Conservation (phyloP, 1,284 basidiomycete species). For the Pascua guehoae region DNA sequence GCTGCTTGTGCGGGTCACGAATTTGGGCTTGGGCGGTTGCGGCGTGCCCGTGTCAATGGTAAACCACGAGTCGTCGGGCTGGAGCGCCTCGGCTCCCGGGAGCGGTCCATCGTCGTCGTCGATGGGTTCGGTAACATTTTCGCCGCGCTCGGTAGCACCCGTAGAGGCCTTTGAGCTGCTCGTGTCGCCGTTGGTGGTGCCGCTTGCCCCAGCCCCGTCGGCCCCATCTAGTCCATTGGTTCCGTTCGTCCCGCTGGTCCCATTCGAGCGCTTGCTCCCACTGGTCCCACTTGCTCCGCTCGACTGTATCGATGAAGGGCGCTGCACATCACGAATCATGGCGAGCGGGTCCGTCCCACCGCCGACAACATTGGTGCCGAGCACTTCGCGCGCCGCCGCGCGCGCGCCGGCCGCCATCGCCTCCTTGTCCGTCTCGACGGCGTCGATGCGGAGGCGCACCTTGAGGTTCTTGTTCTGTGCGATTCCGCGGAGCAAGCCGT, state of each 20-base stretch:
- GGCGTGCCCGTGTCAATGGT: slow-evolving; percentile 29
- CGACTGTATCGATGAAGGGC: background rate
- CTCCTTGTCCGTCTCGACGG: slow-evolving; percentile 66
- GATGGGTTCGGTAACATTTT: too few species aligned
- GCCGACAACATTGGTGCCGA: slow-evolving; percentile 18
- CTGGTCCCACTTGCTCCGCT: background rate
- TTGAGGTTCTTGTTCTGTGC: slow-evolving; percentile 64
- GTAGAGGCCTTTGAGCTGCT: too few species aligned
- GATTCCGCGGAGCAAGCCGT: slow-evolving; percentile 75
- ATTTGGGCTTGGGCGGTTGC: too few species aligned
- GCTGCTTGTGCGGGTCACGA: too few species aligned
- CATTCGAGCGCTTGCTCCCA: too few species aligned
- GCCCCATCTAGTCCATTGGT: too few species aligned
- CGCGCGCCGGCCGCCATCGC: slow-evolving; percentile 57
- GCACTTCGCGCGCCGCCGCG: slow-evolving; percentile 18
- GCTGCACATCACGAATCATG: slow-evolving; percentile 12
- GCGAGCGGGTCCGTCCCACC: slow-evolving; percentile 11
- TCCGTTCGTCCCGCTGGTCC: too few species aligned
- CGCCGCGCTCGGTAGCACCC: too few species aligned
- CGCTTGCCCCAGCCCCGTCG: too few species aligned
- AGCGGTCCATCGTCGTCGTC: slow-evolving; percentile 21
- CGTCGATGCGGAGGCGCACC: slow-evolving; percentile 67
- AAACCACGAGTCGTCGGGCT: slow-evolving; percentile 43
- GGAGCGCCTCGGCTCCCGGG: slow-evolving; percentile 24
- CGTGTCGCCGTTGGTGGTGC: too few species aligned